These are phyloP conservation scores for Lichtheimia ornata DNA, from an alignment of 371 early-diverging fungal genomes.

Conservation along the genomic window DNA sequence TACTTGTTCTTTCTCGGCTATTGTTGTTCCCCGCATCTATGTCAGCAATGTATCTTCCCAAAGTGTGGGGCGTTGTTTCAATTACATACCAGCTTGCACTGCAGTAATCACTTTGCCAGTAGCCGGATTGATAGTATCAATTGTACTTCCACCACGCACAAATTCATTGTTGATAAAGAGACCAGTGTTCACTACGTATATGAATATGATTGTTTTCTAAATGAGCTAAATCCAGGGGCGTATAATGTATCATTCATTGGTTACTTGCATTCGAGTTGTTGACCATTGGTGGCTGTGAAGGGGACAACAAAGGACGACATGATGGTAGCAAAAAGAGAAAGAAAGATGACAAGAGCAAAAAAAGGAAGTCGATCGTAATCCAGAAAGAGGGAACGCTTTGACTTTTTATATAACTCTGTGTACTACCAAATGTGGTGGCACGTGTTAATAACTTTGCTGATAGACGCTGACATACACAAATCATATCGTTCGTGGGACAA, in stretches of 20 bases:
- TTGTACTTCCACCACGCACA: constrained; percentile 36
- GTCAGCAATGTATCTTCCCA: neutral
- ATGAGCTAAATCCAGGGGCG: neutral
- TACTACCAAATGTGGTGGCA: too few species aligned
- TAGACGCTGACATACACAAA: too few species aligned
- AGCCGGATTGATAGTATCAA: constrained; percentile 52
- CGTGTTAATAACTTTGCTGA: too few species aligned
- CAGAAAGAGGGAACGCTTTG: too few species aligned
- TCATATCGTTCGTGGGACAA: too few species aligned
- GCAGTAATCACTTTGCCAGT: constrained; percentile 39
- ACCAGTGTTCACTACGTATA: constrained; percentile 56
- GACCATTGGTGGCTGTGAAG: neutral
- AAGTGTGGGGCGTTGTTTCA: neutral
- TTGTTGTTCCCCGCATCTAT: neutral
- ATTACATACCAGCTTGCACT: constrained; percentile 41
- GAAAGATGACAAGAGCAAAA: neutral
- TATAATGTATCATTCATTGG: too few species aligned
- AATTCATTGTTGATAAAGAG: constrained; percentile 59
- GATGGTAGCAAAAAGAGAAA: neutral
- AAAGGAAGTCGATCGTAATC: neutral
- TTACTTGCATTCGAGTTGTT: neutral
- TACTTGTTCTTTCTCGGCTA: constrained; percentile 46
- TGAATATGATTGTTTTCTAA: neutral
- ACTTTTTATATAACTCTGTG: too few species aligned
- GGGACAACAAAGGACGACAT: constrained; percentile 2